phyloP scores from a whole-genome alignment of 202 grass and related monocot species.

The Panicum hallii region DNA sequence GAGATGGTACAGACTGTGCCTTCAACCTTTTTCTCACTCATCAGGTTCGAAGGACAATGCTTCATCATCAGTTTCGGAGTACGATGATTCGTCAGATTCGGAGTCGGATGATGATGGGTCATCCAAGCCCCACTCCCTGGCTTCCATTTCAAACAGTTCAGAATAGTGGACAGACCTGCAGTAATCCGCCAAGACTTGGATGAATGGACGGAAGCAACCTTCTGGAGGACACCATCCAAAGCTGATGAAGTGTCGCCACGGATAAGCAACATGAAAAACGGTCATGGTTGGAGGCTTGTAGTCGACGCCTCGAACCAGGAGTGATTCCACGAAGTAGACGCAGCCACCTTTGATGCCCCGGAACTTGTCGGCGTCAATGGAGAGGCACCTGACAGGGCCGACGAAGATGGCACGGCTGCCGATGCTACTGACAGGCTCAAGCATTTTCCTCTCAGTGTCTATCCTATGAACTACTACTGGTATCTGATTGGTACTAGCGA shows the following conservation, averaged over 20 bases:
- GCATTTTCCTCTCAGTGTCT: neutral
- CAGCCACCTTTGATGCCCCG: neutral
- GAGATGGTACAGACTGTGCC: neutral
- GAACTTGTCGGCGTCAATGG: neutral
- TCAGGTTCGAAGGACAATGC: neutral
- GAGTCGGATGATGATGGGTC: neutral
- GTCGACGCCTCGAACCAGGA: neutral
- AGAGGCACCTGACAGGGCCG: neutral
- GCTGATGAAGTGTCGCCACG: neutral
- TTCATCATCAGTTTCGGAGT: neutral
- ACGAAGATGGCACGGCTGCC: neutral
- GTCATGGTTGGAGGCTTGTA: neutral
- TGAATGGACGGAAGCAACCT: neutral
- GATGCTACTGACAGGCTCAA: neutral
- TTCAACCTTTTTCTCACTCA: neutral
- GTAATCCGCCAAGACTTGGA: neutral
- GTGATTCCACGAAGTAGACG: slow-evolving; percentile 1
- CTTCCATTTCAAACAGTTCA: neutral
- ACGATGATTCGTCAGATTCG: neutral
- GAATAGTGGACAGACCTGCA: neutral
- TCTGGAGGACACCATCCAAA: neutral
- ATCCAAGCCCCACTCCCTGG: neutral
- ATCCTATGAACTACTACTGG: neutral
- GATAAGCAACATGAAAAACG: neutral
- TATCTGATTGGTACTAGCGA: too few relatives aligned